These are phyloP conservation scores for Claviceps africana DNA, from an alignment of 2,329 filamentous ascomycete species.

Conservation along the genomic window DNA sequence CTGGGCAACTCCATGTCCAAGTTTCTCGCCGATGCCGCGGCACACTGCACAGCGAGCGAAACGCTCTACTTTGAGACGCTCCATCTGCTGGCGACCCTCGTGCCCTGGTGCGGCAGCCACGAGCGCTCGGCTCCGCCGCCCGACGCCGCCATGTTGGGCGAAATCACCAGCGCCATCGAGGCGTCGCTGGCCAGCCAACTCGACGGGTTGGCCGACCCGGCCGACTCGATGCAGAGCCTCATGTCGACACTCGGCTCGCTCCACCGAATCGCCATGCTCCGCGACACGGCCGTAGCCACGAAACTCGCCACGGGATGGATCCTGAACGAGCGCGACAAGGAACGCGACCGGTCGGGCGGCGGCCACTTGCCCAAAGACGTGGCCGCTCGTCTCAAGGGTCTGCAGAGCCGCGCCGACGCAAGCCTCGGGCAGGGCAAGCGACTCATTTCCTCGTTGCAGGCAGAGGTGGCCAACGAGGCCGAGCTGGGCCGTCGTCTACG, in stretches of 20 bases:
- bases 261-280: constrained; percentile 23
- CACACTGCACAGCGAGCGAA: constrained; percentile 28
- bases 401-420: constrained; percentile 17
- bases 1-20: constrained; percentile 28
- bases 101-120: constrained; percentile 16
- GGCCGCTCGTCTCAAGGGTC: constrained; percentile 18
- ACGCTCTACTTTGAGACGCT: constrained; percentile 29
- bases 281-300: constrained; percentile 23
- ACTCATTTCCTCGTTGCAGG: constrained; percentile 16
- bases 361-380: constrained; percentile 25
- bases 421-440: constrained; percentile 20
- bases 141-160: constrained; percentile 10
- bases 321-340: constrained; percentile 24
- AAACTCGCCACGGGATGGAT: constrained; percentile 21
- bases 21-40: constrained; percentile 19
- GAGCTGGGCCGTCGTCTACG: constrained; percentile 15
- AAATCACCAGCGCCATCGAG: constrained; percentile 15
- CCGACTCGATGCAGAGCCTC: constrained; percentile 7
- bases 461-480: constrained; percentile 12
- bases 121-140: constrained; percentile 11
- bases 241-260: constrained; percentile 19
- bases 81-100: constrained; percentile 24
- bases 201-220: constrained; percentile 6
- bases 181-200: constrained; percentile 15
- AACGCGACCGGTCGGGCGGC: constrained; percentile 24